phyloP scores from a whole-genome alignment of 2,329 filamentous ascomycete species.

The Coleophoma crateriformis region DNA sequence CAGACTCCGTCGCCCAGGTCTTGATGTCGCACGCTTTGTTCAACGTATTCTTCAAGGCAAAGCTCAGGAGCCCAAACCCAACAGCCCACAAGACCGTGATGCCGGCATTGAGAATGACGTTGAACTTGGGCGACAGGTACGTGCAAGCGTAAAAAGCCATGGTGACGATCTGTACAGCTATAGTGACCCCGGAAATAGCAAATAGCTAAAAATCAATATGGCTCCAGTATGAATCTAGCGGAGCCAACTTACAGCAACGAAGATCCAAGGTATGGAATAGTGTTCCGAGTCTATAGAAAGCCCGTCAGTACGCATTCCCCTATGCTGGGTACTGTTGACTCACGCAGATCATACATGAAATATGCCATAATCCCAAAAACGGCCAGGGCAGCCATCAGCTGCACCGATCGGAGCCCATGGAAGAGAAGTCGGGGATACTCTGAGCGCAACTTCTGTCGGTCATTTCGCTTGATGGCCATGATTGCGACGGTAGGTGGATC shows the following conservation, averaged over 20 bases:
- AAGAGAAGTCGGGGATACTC: conserved; percentile 21
- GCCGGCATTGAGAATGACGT: conserved; percentile 17
- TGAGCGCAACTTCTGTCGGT: conserved; percentile 5
- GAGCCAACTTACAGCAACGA: conserved; percentile 15
- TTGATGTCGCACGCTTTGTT: conserved; percentile 14
- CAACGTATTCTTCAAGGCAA: conserved; percentile 20
- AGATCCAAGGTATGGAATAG: conserved; percentile 21
- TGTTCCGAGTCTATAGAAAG: conserved; percentile 11
- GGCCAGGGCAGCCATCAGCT: conserved; percentile 16
- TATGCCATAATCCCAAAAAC: conserved; percentile 22
- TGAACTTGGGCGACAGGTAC: conserved; percentile 22
- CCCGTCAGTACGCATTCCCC: background rate
- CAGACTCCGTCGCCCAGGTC: conserved; percentile 16
- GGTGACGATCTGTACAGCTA: conserved; percentile 15
- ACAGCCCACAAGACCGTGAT: conserved; percentile 18
- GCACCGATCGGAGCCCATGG: conserved; percentile 18
- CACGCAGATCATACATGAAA: conserved; percentile 23
- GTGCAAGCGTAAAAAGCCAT: conserved; percentile 24
- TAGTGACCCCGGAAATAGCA: conserved; percentile 16
- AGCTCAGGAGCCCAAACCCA: conserved; percentile 20
- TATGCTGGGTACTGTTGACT: background rate
- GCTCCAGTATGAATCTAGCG: background rate
- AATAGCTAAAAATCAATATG: conserved; percentile 10
- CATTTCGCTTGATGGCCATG: too few relatives aligned
- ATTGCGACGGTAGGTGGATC: too few relatives aligned